These are phyloP conservation scores for Quambalaria eucalypti DNA, from an alignment of 1,284 basidiomycete genomes.

Conservation along the genomic window DNA sequence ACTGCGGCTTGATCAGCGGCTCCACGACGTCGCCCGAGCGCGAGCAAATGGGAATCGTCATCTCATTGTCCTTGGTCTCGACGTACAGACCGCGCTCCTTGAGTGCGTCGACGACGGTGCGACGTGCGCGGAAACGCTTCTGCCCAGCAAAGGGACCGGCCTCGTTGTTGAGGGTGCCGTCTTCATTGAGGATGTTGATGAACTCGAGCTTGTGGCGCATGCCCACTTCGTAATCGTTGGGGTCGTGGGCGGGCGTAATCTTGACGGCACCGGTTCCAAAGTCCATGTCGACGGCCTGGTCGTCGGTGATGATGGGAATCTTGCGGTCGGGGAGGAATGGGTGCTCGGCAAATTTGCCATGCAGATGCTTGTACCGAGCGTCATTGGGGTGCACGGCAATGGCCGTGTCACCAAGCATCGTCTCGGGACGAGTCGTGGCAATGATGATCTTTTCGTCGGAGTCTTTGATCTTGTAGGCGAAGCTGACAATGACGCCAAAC, in stretches of 20 bases:
- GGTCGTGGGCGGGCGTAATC: slow-evolving; percentile 98
- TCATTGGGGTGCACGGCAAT: slow-evolving; percentile 95
- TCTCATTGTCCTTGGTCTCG: slow-evolving; percentile 68
- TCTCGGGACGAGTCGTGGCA: slow-evolving; percentile 96
- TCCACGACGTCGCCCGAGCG: slow-evolving; percentile 79
- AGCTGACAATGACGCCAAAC: slow-evolving; percentile 91
- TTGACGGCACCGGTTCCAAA: slow-evolving; percentile 99
- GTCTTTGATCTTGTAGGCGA: slow-evolving; percentile 81
- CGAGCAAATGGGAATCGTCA: slow-evolving; percentile 45
- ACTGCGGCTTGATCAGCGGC: slow-evolving; percentile 91
- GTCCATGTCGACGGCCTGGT: slow-evolving; percentile 79
- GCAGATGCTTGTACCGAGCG: slow-evolving; percentile 84
- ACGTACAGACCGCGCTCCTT: slow-evolving; percentile 79
- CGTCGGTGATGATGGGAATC: slow-evolving; percentile 80
- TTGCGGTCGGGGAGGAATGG: slow-evolving; percentile 75
- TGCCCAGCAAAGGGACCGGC: slow-evolving; percentile 66
- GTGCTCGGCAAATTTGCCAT: slow-evolving; percentile 83
- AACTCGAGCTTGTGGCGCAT: slow-evolving; percentile 80
- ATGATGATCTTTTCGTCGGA: slow-evolving; percentile 84
- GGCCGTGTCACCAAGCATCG: slow-evolving; percentile 96
- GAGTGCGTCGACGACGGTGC: slow-evolving; percentile 71
- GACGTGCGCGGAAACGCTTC: slow-evolving; percentile 88
- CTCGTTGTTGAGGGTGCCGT: slow-evolving; percentile 89
- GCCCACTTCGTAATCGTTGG: slow-evolving; percentile 94
- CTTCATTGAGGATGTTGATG: slow-evolving; percentile 92